Base-by-base conservation (phyloP, 2,329 filamentous ascomycete genomes). In the Cladosporium austrohemisphaericum region DNA sequence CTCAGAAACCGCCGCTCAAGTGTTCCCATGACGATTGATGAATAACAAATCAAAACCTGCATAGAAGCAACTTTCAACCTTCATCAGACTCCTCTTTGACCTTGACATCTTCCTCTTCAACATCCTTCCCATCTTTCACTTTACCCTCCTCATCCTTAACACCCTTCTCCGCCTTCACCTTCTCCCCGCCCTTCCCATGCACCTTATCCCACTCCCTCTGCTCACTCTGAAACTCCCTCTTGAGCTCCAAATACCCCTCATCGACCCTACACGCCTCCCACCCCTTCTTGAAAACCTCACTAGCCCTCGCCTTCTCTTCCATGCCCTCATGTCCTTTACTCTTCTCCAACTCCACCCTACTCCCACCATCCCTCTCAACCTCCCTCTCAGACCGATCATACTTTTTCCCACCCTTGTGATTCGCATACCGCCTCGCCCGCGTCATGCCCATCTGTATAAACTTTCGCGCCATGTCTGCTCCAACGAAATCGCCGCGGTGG, bases 381-480 rank as follows among this genome's bases (percentile, higher is more conserved):
- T 68, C 58, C 13, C 71, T 62, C 10, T 58, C 67, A 1, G 45
- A 62, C 45, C 60, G 65, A 55, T 67, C 69, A 60, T 81, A 81
- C 58, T 83, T 83, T 20, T 74, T 70, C 1, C 80, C 80, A 0
- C 78, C 71, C n/a, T 63, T 62, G 50, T 73, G 69, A 52, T 82
- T 82, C 13, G 78, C 78, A 65, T 83, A 83, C 51, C 79, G 64
- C 56, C 76, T 79, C 2, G 79, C 75, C 13, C 81, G 65, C 16
- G 80, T 84, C 78, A 83, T 83, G 2, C 80, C 73, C 81, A 84
- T 84, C 62, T 84, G 79, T 5, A 84, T 71, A 56, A 82, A 84
- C 58, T 84, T 84, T 20, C 80, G 68, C 14, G 73, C 66, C 80
- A 84, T 84, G 50, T 84, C 81, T 70, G 81, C 81, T 9, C 81